These are phyloP conservation scores for Monilinia polystroma DNA, from an alignment of 2,329 filamentous ascomycete species.

Conservation along the genomic window DNA sequence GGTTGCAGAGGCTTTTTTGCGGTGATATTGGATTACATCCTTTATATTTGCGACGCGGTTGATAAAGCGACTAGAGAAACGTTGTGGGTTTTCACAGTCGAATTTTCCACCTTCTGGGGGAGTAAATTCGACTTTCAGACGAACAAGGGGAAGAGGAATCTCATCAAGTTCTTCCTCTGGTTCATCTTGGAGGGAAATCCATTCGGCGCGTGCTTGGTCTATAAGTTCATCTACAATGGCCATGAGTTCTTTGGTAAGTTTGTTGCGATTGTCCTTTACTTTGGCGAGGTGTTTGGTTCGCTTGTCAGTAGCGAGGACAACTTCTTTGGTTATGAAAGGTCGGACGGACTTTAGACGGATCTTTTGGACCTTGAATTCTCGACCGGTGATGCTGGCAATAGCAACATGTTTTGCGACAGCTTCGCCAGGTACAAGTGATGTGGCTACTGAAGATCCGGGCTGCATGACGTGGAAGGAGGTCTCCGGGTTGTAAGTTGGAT, in stretches of 20 bases:
- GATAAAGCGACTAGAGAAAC: constrained; percentile 89
- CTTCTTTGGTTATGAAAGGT: constrained; percentile 84
- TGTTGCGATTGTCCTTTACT: constrained; percentile 77
- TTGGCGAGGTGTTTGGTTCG: constrained; percentile 75
- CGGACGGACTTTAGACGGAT: constrained; percentile 84
- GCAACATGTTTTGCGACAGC: constrained; percentile 89
- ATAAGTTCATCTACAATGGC: constrained; percentile 83
- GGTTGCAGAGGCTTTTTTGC: constrained; percentile 69
- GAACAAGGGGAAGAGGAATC: constrained; percentile 77
- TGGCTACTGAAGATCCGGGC: constrained; percentile 92
- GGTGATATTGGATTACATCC: constrained; percentile 89
- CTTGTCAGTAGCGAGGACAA: constrained; percentile 72
- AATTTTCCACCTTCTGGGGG: constrained; percentile 81
- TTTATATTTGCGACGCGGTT: constrained; percentile 91
- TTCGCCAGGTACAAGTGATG: constrained; percentile 85
- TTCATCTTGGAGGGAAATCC: constrained; percentile 73
- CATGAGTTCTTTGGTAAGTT: constrained; percentile 76
- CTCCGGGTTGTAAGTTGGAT: constrained; percentile 78
- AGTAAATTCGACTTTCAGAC: constrained; percentile 87
- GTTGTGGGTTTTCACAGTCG: constrained; percentile 91
- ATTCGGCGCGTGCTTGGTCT: constrained; percentile 75
- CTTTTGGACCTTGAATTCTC: constrained; percentile 75
- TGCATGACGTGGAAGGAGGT: constrained; percentile 96
- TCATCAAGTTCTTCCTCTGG: constrained; percentile 56
- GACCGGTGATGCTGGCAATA: constrained; percentile 79